phyloP scores from a whole-genome alignment of 768 basidiomycete genomes.

The Coprinopsis cinerea region DNA sequence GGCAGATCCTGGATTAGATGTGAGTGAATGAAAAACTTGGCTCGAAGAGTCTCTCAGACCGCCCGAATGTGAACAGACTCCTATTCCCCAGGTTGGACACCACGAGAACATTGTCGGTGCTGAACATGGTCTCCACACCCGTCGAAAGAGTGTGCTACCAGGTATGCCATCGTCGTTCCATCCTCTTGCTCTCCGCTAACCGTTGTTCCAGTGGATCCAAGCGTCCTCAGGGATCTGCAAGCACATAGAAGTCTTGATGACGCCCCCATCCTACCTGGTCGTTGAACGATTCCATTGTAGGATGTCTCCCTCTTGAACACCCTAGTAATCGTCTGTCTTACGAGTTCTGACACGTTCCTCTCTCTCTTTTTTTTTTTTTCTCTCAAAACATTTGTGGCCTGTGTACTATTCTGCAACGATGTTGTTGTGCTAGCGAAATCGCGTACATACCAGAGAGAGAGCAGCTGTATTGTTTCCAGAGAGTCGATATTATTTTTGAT shows the following conservation, averaged over 20 bases:
- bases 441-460: too few relatives aligned
- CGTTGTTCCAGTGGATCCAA: slow-evolving; percentile 65
- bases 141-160: slow-evolving; percentile 93
- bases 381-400: background rate
- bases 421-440: too few relatives aligned
- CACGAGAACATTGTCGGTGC: slow-evolving; percentile 28
- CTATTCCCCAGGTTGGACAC: slow-evolving; percentile 58
- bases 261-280: slow-evolving; percentile 15
- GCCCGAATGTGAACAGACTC: slow-evolving; percentile 35
- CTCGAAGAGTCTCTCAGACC: background rate
- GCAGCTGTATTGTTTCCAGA: too few relatives aligned
- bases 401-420: slow-evolving; percentile 13
- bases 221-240: slow-evolving; percentile 82
- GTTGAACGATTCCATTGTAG: too few relatives aligned
- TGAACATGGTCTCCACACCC: slow-evolving; percentile 69
- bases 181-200: slow-evolving; percentile 13
- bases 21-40: slow-evolving; percentile 34
- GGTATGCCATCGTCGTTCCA: slow-evolving; percentile 42
- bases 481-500: too few relatives aligned
- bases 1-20: slow-evolving; percentile 86
- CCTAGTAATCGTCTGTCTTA: too few relatives aligned
- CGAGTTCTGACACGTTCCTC: too few relatives aligned
- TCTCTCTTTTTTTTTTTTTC: too few relatives aligned
- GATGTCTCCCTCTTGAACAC: too few relatives aligned
- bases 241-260: slow-evolving; percentile 81